Evolutionary conservation across 306 rosid species (phyloP).

Genomic region (Hippophae rhamnoides): DNA sequence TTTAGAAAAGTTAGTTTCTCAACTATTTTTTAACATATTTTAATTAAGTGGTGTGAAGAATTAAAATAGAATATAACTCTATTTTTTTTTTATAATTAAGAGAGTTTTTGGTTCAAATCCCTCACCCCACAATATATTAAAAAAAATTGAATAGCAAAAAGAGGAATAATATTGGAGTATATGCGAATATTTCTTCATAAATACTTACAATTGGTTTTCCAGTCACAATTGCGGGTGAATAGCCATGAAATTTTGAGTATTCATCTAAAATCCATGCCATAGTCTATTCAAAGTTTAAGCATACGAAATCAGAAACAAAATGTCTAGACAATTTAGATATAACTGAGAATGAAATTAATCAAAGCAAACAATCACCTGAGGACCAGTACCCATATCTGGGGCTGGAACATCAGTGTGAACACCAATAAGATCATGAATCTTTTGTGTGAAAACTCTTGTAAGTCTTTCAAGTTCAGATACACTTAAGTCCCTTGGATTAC

Average conservation of each 20-base stretch:
- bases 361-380: slow-evolving; percentile 49
- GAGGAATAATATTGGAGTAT: too few species aligned
- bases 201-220: slow-evolving; percentile 82
- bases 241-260: slow-evolving; percentile 91
- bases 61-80: too few species aligned
- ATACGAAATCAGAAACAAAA: slow-evolving; percentile 1
- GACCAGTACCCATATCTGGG: slow-evolving; percentile 98
- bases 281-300: slow-evolving; percentile 39
- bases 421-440: slow-evolving; percentile 85
- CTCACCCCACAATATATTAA: too few species aligned
- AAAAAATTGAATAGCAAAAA: too few species aligned
- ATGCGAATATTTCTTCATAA: background rate
- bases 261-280: slow-evolving; percentile 99
- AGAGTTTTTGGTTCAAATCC: too few species aligned
- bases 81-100: too few species aligned
- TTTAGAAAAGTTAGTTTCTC: too few species aligned
- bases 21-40: too few species aligned
- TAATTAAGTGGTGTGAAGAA: too few species aligned
- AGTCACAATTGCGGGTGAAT: slow-evolving; percentile 89
- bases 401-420: slow-evolving; percentile 87
- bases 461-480: slow-evolving; percentile 76
- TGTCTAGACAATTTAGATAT: background rate
- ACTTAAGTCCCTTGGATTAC: slow-evolving; percentile 60
- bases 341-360: background rate
- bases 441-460: slow-evolving; percentile 90